A percentile compares a stretch with the other conserved stretches of the same genome.
Evolutionary conservation across 2,329 filamentous ascomycete species (phyloP).

Genomic region (Capronia epimyces): DNA sequence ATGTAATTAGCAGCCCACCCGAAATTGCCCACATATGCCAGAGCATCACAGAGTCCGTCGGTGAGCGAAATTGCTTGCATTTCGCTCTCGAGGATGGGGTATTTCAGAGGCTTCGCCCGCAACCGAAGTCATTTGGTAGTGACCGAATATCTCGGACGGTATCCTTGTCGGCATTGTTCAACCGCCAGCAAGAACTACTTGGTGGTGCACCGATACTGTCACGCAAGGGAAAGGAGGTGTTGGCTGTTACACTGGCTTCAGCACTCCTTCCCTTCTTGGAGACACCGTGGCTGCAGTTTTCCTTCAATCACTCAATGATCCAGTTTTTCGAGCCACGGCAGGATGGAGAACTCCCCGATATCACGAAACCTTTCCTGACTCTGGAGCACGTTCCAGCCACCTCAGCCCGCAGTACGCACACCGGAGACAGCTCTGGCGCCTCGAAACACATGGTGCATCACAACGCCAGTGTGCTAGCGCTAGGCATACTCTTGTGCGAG

Average conservation of each 20-base stretch:
- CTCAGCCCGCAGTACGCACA: slow-evolving; percentile 10
- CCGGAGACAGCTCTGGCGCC: slow-evolving; percentile 16
- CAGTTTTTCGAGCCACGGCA: slow-evolving; percentile 9
- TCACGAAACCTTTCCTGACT: slow-evolving; percentile 9
- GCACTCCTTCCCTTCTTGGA: slow-evolving; percentile 3
- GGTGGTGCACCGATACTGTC: slow-evolving; percentile 4
- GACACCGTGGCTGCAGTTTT: slow-evolving; percentile 5
- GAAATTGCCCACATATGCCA: slow-evolving; percentile 3
- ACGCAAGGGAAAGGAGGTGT: slow-evolving; percentile 4
- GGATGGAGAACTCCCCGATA: slow-evolving; percentile 10
- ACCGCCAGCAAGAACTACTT: slow-evolving; percentile 8
- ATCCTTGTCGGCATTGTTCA: slow-evolving; percentile 9
- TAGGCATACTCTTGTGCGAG: slow-evolving; percentile 32
- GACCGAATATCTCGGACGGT: slow-evolving; percentile 5
- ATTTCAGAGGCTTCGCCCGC: slow-evolving; percentile 8
- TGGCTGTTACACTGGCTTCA: slow-evolving; percentile 4
- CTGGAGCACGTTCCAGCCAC: slow-evolving; percentile 6
- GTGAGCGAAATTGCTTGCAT: slow-evolving; percentile 10
- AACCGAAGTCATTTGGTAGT: slow-evolving; percentile 8
- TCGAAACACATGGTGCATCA: slow-evolving; percentile 31
- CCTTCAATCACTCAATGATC: slow-evolving; percentile 10
- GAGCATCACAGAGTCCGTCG: slow-evolving; percentile 8
- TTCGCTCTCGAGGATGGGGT: slow-evolving; percentile 9
- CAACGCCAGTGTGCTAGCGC: slow-evolving; percentile 27
- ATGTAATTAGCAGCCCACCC: slow-evolving; percentile 3